These are phyloP conservation scores for Claviceps spartinae DNA, from an alignment of 2,329 filamentous ascomycete species.

Conservation along the genomic window DNA sequence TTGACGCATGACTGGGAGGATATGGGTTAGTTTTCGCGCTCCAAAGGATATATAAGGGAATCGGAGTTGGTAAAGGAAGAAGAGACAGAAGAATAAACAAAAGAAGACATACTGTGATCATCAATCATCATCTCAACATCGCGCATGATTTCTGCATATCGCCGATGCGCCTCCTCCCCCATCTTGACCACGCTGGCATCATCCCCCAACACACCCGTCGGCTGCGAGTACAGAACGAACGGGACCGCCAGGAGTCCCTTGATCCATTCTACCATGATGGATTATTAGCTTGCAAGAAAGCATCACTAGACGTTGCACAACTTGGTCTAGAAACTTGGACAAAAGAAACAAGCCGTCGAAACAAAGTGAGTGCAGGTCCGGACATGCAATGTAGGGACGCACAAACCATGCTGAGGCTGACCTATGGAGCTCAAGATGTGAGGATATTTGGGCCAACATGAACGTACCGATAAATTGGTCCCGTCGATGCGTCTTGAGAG, in stretches of 20 bases:
- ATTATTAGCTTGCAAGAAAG: background rate
- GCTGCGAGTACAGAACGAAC: constrained; percentile 92
- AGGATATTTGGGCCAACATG: background rate
- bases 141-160: constrained; percentile 89
- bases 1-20: constrained; percentile 52
- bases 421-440: no score
- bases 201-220: constrained; percentile 70
- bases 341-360: no score
- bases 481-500: constrained; percentile 69
- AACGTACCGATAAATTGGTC: constrained; percentile 70
- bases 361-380: no score
- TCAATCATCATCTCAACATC: constrained; percentile 87
- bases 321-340: no score
- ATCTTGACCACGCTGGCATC: constrained; percentile 54
- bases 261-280: constrained; percentile 67
- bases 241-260: constrained; percentile 89
- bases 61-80: no score
- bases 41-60: no score
- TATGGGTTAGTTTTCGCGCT: background rate
- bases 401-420: no score
- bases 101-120: constrained; percentile 61
- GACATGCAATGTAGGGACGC: no score
- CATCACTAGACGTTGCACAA: no score
- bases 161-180: constrained; percentile 66
- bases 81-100: background rate